Percentiles rank a stretch among this genome's conserved stretches.
phyloP scores from a whole-genome alignment of 1,284 basidiomycete species.

The Puccinia coronata region DNA sequence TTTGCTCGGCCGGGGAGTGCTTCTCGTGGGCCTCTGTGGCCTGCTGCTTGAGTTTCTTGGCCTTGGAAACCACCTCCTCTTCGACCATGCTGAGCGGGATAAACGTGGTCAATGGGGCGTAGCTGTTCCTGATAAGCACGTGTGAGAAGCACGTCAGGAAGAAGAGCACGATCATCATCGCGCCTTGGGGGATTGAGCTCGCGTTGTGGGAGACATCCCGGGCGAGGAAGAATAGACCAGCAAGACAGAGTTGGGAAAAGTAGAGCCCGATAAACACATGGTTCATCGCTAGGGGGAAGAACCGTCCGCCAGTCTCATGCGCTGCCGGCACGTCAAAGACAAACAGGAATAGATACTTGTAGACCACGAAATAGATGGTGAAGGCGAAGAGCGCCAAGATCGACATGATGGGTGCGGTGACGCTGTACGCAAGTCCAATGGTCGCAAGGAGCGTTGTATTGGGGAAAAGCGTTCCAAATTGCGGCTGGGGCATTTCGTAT shows the following conservation, averaged over 20 bases:
- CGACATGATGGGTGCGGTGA: conserved; percentile 92
- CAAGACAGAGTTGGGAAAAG: conserved; percentile 73
- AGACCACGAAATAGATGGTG: conserved; percentile 77
- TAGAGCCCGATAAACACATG: conserved; percentile 93
- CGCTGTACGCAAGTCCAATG: conserved; percentile 68
- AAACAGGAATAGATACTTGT: conserved; percentile 67
- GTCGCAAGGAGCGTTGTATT: conserved; percentile 47
- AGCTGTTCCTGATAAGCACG: conserved; percentile 38
- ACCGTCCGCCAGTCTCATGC: conserved; percentile 85
- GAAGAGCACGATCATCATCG: conserved; percentile 39
- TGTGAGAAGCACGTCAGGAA: conserved; percentile 31
- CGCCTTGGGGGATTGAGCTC: conserved; percentile 36
- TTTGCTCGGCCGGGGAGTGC: background rate
- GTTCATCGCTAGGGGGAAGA: conserved; percentile 91
- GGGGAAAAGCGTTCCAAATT: conserved; percentile 74
- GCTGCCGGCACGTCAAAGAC: conserved; percentile 70
- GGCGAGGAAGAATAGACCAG: conserved; percentile 42
- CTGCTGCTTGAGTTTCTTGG: background rate
- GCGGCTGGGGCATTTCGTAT: conserved; percentile 67
- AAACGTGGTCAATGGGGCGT: conserved; percentile 45
- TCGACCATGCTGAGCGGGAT: conserved; percentile 40
- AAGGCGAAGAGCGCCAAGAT: conserved; percentile 82
- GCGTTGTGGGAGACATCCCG: conserved; percentile 5
- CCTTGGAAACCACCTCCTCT: background rate
- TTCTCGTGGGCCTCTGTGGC: background rate